These are phyloP conservation scores for Akanthomyces dipterigenus DNA, from an alignment of 2,329 filamentous ascomycete genomes.

Conservation along the genomic window DNA sequence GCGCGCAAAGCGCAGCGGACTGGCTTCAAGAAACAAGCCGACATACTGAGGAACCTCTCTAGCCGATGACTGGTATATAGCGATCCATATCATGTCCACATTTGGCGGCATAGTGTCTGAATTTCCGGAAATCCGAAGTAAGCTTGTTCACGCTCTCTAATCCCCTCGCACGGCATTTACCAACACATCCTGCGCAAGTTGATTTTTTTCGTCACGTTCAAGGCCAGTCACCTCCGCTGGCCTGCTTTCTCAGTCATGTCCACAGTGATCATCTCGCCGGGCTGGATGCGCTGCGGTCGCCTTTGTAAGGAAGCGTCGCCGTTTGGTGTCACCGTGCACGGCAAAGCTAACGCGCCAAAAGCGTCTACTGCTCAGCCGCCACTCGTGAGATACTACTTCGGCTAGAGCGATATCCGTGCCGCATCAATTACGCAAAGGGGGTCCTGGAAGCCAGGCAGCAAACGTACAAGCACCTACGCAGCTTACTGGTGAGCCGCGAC, in stretches of 20 bases:
- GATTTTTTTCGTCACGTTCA: constrained; percentile 68
- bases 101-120: constrained; percentile 68
- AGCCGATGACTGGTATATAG: not conserved
- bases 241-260: constrained; percentile 86
- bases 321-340: not conserved
- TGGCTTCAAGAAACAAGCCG: no score
- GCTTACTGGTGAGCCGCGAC: constrained; percentile 47
- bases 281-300: constrained; percentile 66
- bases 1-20: not conserved
- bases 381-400: constrained; percentile 75
- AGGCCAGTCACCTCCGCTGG: constrained; percentile 56
- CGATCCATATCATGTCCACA: constrained; percentile 57
- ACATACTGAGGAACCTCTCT: not conserved
- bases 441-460: constrained; percentile 68
- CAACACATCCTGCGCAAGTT: constrained; percentile 41
- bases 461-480: constrained; percentile 70
- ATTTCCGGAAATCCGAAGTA: constrained; percentile 71
- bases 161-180: not conserved
- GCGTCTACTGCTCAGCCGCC: constrained; percentile 80
- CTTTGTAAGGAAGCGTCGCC: constrained; percentile 48
- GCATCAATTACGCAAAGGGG: constrained; percentile 73
- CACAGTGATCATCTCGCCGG: constrained; percentile 86
- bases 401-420: constrained; percentile 70
- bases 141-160: constrained; percentile 14
- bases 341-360: constrained; percentile 18